Percentiles rank a stretch among this genome's conserved stretches.
These are phyloP conservation scores for Cornus controversa DNA, from an alignment of 148 eudicot genomes.

Conservation along the genomic window DNA sequence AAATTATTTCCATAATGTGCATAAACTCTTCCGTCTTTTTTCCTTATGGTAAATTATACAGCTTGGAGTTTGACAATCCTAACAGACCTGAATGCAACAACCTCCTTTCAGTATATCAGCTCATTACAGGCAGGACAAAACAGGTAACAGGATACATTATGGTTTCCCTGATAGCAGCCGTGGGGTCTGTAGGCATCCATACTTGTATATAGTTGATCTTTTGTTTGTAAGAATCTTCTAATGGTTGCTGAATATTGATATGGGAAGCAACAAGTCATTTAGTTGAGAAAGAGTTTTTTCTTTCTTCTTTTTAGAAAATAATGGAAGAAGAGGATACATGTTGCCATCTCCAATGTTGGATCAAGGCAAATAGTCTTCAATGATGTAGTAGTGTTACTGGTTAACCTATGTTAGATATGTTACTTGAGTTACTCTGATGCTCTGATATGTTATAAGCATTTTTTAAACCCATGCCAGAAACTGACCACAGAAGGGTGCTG, in stretches of 20 bases:
- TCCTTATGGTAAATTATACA: constrained; percentile 3
- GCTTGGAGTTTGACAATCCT: constrained; percentile 38
- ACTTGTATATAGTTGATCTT: not conserved
- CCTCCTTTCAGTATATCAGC: constrained; percentile 87
- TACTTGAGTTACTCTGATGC: not conserved
- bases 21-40: constrained; percentile 3
- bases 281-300: not conserved
- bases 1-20: not conserved
- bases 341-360: no score
- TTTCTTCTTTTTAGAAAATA: no score
- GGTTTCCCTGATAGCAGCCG: not conserved
- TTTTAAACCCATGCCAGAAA: not conserved
- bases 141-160: constrained; percentile 44
- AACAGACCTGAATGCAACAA: constrained; percentile 97
- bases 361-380: no score
- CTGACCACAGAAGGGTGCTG: not conserved
- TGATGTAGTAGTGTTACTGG: not conserved
- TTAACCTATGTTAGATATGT: not conserved
- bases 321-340: no score
- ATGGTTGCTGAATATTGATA: not conserved
- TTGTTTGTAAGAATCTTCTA: not conserved
- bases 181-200: not conserved
- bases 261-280: not conserved
- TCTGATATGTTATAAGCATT: not conserved
- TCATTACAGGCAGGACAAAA: constrained; percentile 80